A percentile compares a stretch with the other conserved stretches of the same genome.
phyloP scores from a whole-genome alignment of 768 basidiomycete species.

The Hygrocybe coccinea region DNA sequence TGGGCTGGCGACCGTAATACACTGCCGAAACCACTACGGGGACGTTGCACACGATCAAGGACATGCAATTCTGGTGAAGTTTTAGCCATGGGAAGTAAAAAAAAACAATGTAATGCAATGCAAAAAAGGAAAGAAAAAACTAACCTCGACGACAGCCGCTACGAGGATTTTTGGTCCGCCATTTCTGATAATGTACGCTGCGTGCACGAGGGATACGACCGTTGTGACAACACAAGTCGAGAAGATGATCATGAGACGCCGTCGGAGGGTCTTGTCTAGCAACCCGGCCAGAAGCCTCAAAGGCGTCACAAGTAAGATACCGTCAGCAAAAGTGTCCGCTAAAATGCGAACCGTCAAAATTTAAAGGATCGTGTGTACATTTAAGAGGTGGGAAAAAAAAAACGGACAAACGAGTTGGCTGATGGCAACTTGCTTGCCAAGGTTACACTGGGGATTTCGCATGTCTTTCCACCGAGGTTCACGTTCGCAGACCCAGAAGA shows the following conservation, averaged over 20 bases:
- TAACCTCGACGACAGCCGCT: slow-evolving; percentile 42
- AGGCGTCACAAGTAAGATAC: slow-evolving; percentile 43
- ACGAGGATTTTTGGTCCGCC: slow-evolving; percentile 30
- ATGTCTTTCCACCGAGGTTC: slow-evolving; percentile 37
- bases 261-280: slow-evolving; percentile 34
- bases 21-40: slow-evolving; percentile 34
- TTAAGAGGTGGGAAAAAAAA: neutral
- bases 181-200: slow-evolving; percentile 34
- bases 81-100: neutral
- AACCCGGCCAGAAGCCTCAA: slow-evolving; percentile 42
- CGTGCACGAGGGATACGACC: slow-evolving; percentile 45
- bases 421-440: slow-evolving; percentile 45
- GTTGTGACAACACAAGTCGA: slow-evolving; percentile 51
- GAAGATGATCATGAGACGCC: slow-evolving; percentile 47
- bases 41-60: slow-evolving; percentile 38
- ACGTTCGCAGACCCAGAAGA: slow-evolving; percentile 42
- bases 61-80: slow-evolving; percentile 29
- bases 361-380: neutral
- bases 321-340: slow-evolving; percentile 48
- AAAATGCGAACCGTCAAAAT: neutral
- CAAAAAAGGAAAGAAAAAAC: neutral
- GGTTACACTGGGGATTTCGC: slow-evolving; percentile 36
- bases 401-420: slow-evolving; percentile 46
- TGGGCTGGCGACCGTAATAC: neutral
- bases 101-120: no score